These are phyloP conservation scores for Fusarium temperatum DNA, from an alignment of 2,329 filamentous ascomycete genomes.

Conservation along the genomic window DNA sequence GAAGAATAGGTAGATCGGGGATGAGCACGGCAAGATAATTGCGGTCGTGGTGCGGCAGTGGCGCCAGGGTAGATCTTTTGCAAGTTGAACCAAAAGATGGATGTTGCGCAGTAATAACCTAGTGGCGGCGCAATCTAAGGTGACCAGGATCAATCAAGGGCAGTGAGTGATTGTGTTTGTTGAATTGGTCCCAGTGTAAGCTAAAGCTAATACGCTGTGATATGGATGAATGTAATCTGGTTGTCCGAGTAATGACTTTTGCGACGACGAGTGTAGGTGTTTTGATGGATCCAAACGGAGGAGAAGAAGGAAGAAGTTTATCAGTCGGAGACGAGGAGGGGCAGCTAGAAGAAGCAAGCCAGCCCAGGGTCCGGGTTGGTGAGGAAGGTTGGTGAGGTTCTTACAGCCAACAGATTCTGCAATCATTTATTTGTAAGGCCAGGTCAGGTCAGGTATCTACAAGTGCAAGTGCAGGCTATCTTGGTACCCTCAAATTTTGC, in stretches of 20 bases:
- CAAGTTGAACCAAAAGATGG: constrained; percentile 34
- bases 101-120: constrained; percentile 25
- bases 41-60: constrained; percentile 25
- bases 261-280: neutral
- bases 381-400: constrained; percentile 16
- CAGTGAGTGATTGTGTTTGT: neutral
- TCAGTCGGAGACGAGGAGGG: constrained; percentile 17
- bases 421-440: constrained; percentile 1
- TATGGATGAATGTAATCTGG: constrained; percentile 12
- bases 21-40: constrained; percentile 8
- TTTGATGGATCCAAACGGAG: neutral
- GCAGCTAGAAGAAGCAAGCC: constrained; percentile 1
- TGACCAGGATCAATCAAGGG: constrained; percentile 19
- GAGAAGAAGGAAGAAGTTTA: constrained; percentile 3
- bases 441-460: neutral
- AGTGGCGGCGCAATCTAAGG: constrained; percentile 29
- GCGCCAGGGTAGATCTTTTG: constrained; percentile 29
- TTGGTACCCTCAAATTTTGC: neutral
- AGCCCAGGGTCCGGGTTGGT: constrained; percentile 25
- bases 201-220: constrained; percentile 13
- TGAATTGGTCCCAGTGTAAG: constrained; percentile 19
- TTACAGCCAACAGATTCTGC: constrained; percentile 28
- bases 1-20: neutral
- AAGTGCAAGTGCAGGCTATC: constrained; percentile 2
- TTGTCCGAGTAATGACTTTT: constrained; percentile 26